A percentile compares a stretch with the other conserved stretches of the same genome.
Conservation (phyloP, 2,329 filamentous ascomycete genomes). For the Leptosphaerulina australis region DNA sequence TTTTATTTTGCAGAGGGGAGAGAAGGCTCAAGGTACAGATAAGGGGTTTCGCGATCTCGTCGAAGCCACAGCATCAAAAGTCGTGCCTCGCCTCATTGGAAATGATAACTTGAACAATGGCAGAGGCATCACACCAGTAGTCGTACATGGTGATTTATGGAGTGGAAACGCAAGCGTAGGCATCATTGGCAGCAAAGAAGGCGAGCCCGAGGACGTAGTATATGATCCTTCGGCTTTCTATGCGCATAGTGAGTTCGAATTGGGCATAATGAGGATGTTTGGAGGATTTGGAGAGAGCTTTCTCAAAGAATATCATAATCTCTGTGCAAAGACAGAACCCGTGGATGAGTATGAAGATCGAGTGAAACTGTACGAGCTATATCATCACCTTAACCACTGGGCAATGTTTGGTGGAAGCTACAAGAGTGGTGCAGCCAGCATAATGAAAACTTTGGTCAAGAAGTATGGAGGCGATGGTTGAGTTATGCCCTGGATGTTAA, state of each 20-base stretch:
- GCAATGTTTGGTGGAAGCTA: constrained; percentile 85
- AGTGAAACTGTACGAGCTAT: constrained; percentile 80
- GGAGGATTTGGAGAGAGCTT: constrained; percentile 79
- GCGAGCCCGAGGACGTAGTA: constrained; percentile 77
- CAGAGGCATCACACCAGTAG: constrained; percentile 71
- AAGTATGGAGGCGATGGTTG: constrained; percentile 65
- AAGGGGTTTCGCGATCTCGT: constrained; percentile 66
- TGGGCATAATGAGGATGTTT: constrained; percentile 97
- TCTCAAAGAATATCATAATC: constrained; percentile 74
- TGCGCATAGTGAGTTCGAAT: constrained; percentile 85
- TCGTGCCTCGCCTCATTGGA: constrained; percentile 79
- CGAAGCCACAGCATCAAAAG: constrained; percentile 64
- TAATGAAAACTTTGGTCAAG: constrained; percentile 74
- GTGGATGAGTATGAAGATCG: constrained; percentile 84
- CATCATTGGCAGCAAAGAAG: constrained; percentile 58
- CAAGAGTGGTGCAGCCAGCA: constrained; percentile 73
- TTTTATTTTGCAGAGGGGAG: constrained; percentile 64
- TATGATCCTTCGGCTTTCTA: constrained; percentile 84
- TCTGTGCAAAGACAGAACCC: constrained; percentile 81
- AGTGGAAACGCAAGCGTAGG: constrained; percentile 79
- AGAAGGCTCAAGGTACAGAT: constrained; percentile 69
- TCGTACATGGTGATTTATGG: constrained; percentile 94
- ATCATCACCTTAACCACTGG: constrained; percentile 90
- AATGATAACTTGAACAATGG: constrained; percentile 67
- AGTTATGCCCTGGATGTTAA: constrained; percentile 2